Evolutionary conservation across 2,329 filamentous ascomycete species (phyloP).

Genomic region (Ustilaginoidea virens): DNA sequence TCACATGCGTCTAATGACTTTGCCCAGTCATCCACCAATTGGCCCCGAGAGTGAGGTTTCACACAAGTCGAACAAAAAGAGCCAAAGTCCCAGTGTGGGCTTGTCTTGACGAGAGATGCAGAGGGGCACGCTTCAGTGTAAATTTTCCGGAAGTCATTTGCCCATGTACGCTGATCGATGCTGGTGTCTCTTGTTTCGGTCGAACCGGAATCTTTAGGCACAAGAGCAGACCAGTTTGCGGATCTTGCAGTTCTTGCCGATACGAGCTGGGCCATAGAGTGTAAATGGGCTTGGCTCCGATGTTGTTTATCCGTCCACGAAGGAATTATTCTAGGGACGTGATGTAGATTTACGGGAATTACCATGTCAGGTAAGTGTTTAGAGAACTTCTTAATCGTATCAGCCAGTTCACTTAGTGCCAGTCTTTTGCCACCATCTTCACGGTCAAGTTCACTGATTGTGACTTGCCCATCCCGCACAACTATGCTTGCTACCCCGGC

Average conservation of each 20-base stretch:
- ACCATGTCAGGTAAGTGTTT: slow-evolving; percentile 69
- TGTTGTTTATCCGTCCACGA: slow-evolving; percentile 42
- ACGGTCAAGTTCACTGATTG: slow-evolving; percentile 19
- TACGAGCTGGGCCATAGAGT: slow-evolving; percentile 14
- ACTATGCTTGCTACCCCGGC: slow-evolving; percentile 33
- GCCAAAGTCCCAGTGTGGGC: slow-evolving; percentile 46
- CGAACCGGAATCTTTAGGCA: too few relatives aligned
- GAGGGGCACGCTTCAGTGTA: slow-evolving; percentile 42
- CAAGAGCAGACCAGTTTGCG: slow-evolving; percentile 2
- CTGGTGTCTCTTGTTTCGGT: not conserved
- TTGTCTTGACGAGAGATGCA: slow-evolving; percentile 41
- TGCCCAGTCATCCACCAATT: slow-evolving; percentile 52
- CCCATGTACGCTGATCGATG: slow-evolving; percentile 2
- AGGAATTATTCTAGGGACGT: slow-evolving; percentile 19
- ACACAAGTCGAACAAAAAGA: slow-evolving; percentile 50
- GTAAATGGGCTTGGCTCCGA: slow-evolving; percentile 9
- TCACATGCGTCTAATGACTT: slow-evolving; percentile 53
- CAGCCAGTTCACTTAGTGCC: slow-evolving; percentile 30
- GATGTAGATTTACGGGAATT: slow-evolving; percentile 62
- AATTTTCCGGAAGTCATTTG: slow-evolving; percentile 23
- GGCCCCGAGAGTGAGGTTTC: slow-evolving; percentile 47
- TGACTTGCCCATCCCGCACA: slow-evolving; percentile 48
- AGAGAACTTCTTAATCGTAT: slow-evolving; percentile 58
- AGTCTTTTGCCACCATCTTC: slow-evolving; percentile 15
- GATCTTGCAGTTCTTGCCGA: slow-evolving; percentile 15